phyloP scores from a whole-genome alignment of 2,329 filamentous ascomycete genomes.

The Blastomyces parvus region DNA sequence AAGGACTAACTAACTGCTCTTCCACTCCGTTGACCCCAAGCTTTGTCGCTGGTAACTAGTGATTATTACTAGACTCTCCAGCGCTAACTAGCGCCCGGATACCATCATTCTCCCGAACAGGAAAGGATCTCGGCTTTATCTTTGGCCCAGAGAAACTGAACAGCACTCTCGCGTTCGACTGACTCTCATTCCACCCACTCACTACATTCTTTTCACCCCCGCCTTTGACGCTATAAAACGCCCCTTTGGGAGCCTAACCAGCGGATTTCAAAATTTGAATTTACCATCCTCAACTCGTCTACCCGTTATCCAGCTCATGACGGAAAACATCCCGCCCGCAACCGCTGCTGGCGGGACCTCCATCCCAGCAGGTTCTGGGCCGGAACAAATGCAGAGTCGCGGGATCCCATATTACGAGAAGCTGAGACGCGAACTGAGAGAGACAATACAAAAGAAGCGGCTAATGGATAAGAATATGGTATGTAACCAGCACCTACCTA shows the following conservation, averaged over 20 bases:
- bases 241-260: background rate
- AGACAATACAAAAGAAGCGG: slow-evolving; percentile 57
- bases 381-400: slow-evolving; percentile 28
- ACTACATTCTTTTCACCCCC: background rate
- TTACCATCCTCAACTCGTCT: background rate
- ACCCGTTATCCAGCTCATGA: slow-evolving; percentile 23
- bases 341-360: slow-evolving; percentile 14
- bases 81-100: too few relatives aligned
- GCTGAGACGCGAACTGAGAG: slow-evolving; percentile 56
- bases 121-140: background rate
- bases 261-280: background rate
- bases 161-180: too few relatives aligned
- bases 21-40: too few relatives aligned
- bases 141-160: too few relatives aligned
- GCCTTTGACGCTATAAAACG: background rate
- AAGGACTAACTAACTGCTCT: too few relatives aligned
- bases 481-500: slow-evolving; percentile 18
- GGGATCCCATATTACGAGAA: slow-evolving; percentile 62
- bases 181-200: background rate
- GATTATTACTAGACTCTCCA: too few relatives aligned
- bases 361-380: background rate
- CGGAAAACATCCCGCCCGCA: slow-evolving; percentile 31
- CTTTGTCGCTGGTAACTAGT: too few relatives aligned
- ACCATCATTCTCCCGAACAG: too few relatives aligned
- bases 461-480: slow-evolving; percentile 53